Conservation (phyloP, 257 asterid species). For the Phtheirospermum japonicum region DNA sequence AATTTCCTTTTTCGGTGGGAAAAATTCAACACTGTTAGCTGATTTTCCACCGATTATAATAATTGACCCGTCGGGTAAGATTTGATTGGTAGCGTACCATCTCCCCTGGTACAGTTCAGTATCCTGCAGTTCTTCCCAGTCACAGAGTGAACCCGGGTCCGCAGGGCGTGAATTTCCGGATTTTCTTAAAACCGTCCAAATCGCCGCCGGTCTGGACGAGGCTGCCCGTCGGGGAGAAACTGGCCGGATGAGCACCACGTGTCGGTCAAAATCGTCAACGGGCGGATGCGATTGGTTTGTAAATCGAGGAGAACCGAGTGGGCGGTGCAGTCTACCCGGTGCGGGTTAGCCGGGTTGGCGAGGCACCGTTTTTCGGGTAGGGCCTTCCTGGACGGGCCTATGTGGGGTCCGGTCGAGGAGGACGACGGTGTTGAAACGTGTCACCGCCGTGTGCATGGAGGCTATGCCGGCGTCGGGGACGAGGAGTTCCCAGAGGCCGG, state of each 20-base stretch:
- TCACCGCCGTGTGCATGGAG: slow-evolving; percentile 95
- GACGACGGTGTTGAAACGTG: slow-evolving; percentile 83
- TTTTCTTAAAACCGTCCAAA: slow-evolving; percentile 56
- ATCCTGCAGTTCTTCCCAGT: slow-evolving; percentile 78
- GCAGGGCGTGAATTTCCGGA: slow-evolving; percentile 73
- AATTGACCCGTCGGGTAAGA: slow-evolving; percentile 72
- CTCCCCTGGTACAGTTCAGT: slow-evolving; percentile 55
- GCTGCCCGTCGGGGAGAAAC: slow-evolving; percentile 88
- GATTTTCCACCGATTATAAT: slow-evolving; percentile 72
- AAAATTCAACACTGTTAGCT: slow-evolving; percentile 56
- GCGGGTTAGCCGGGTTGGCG: slow-evolving; percentile 39
- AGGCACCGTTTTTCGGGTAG: slow-evolving; percentile 55
- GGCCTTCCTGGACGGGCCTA: slow-evolving; percentile 66
- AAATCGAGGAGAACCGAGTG: slow-evolving; percentile 79
- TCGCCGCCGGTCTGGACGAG: slow-evolving; percentile 91
- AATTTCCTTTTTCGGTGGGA: slow-evolving; percentile 43
- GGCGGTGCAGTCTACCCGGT: slow-evolving; percentile 64
- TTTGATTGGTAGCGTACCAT: slow-evolving; percentile 88
- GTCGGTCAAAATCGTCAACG: slow-evolving; percentile 70
- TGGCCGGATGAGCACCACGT: slow-evolving; percentile 98
- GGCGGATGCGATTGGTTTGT: slow-evolving; percentile 51
- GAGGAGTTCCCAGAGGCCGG: slow-evolving; percentile 92
- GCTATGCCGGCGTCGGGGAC: slow-evolving; percentile 82
- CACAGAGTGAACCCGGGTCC: slow-evolving; percentile 45
- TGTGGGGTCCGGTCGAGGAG: slow-evolving; percentile 84